Evolutionary conservation across 805 yeast genomes (phyloP).

Genomic region (Barnettozyma siamensis): DNA sequence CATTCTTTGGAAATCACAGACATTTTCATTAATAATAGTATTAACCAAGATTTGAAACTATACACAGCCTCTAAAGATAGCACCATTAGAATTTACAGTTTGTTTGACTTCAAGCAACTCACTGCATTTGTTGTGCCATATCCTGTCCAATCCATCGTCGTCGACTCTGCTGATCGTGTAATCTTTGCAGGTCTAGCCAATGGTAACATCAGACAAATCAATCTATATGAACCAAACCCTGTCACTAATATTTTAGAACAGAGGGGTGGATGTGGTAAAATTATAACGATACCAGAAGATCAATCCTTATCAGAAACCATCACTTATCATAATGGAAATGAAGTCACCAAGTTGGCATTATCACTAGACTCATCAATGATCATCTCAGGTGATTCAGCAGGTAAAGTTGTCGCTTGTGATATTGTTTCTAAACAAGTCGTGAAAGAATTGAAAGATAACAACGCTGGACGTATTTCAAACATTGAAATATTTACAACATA

Average conservation of each 20-base stretch:
- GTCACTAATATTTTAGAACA: conserved; percentile 24
- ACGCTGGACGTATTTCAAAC: conserved; percentile 15
- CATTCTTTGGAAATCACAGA: conserved; percentile 46
- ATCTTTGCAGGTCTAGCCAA: conserved; percentile 62
- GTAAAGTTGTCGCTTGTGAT: conserved; percentile 65
- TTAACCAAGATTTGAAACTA: conserved; percentile 52
- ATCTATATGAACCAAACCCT: conserved; percentile 36
- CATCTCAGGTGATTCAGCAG: conserved; percentile 68
- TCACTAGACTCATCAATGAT: conserved; percentile 72
- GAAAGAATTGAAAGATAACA: conserved; percentile 40
- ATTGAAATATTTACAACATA: conserved; percentile 14
- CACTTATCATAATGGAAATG: conserved; percentile 39
- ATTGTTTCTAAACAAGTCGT: conserved; percentile 62
- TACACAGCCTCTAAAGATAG: conserved; percentile 69
- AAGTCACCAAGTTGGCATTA: conserved; percentile 49
- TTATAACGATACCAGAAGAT: conserved; percentile 37
- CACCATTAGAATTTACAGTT: conserved; percentile 67
- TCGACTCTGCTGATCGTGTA: conserved; percentile 77
- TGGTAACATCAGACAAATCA: conserved; percentile 56
- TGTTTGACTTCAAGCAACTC: conserved; percentile 37
- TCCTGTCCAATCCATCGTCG: conserved; percentile 50
- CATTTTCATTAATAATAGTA: conserved; percentile 42
- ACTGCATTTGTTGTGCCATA: conserved; percentile 67
- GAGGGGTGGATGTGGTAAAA: conserved; percentile 26
- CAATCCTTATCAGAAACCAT: conserved; percentile 44